Percentiles rank a stretch among this genome's conserved stretches.
phyloP scores from a whole-genome alignment of 345 rosid genomes.

The Crucihimalaya himalaica region DNA sequence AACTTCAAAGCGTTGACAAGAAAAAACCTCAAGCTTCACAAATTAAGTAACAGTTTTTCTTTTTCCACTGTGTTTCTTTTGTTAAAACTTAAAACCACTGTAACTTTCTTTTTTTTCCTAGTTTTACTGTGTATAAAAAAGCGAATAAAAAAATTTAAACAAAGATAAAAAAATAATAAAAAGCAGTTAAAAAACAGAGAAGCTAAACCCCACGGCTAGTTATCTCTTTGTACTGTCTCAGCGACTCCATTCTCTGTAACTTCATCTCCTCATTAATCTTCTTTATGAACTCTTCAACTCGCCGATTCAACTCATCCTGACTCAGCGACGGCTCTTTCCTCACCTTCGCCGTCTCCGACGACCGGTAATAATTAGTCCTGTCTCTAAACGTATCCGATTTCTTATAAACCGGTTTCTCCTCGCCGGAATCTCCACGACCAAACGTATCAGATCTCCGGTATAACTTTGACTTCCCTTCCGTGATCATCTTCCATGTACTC shows the following conservation, averaged over 20 bases:
- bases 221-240: constrained; percentile 64
- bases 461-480: constrained; percentile 63
- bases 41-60: neutral
- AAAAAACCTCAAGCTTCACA: constrained; percentile 21
- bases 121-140: neutral
- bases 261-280: constrained; percentile 89
- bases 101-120: neutral
- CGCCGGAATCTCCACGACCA: constrained; percentile 21
- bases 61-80: neutral
- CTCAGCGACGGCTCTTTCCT: constrained; percentile 65
- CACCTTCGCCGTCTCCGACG: constrained; percentile 42
- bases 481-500: constrained; percentile 82
- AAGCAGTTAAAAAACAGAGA: neutral
- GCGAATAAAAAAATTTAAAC: neutral
- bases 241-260: constrained; percentile 72
- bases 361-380: constrained; percentile 54
- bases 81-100: neutral
- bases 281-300: constrained; percentile 80
- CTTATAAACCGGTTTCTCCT: constrained; percentile 36
- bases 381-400: constrained; percentile 73
- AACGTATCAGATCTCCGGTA: constrained; percentile 61
- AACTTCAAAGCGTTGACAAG: neutral
- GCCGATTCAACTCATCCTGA: constrained; percentile 85
- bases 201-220: constrained; percentile 40
- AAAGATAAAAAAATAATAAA: neutral